Conservation (phyloP, 2,329 filamentous ascomycete species). For the Colletotrichum cordylinicola region DNA sequence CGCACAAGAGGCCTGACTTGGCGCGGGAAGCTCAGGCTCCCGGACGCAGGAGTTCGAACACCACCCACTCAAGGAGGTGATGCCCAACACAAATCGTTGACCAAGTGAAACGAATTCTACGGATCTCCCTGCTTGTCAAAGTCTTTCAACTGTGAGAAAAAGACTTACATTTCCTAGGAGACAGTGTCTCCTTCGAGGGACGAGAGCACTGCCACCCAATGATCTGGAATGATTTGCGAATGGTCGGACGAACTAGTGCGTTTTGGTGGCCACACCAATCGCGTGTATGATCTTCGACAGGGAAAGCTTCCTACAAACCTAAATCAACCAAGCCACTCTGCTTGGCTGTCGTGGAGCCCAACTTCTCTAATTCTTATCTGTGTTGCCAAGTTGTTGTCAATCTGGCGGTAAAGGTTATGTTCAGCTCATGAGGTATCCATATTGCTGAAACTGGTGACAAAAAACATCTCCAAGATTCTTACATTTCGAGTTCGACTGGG, state of each 20-base stretch:
- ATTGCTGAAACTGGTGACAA: not conserved
- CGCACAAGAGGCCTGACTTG: not conserved
- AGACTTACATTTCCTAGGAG: not conserved
- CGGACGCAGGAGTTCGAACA: not conserved
- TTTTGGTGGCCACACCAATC: not conserved
- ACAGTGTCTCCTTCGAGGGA: not conserved
- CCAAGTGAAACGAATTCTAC: not conserved
- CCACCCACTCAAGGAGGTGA: not conserved
- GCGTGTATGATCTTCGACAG: not conserved
- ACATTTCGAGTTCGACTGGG: too few species aligned
- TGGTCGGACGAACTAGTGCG: slow-evolving; percentile 5
- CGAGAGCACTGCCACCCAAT: not conserved
- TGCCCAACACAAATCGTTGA: not conserved
- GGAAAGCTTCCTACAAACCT: slow-evolving; percentile 4
- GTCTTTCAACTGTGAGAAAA: not conserved
- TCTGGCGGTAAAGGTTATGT: not conserved
- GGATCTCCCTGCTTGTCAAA: not conserved
- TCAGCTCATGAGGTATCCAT: not conserved
- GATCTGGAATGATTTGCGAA: not conserved
- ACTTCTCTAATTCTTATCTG: not conserved
- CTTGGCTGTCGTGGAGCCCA: not conserved
- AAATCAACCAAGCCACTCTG: not conserved
- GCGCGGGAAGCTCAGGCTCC: not conserved
- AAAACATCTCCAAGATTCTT: not conserved
- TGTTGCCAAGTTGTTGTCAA: not conserved